These are phyloP conservation scores for Cucurbita argyrosperma DNA, from an alignment of 306 rosid species.

Conservation along the genomic window DNA sequence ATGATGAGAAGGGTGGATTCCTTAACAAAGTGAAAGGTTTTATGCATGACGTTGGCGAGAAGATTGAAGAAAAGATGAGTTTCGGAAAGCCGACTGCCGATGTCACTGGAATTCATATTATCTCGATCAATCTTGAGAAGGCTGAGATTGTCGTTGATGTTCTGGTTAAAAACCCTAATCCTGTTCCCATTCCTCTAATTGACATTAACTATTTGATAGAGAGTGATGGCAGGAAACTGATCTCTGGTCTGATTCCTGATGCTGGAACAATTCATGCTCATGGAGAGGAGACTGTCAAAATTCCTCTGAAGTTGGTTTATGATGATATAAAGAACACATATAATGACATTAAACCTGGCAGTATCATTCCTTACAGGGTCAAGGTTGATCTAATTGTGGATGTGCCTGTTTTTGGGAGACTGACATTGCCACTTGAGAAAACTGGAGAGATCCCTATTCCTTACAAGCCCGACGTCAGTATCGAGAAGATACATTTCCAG, in stretches of 20 bases:
- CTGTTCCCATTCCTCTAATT: slow-evolving; percentile 75
- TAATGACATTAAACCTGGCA: slow-evolving; percentile 60
- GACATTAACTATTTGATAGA: slow-evolving; percentile 77
- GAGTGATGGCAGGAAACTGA: slow-evolving; percentile 76
- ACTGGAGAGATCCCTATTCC: slow-evolving; percentile 92
- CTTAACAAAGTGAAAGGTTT: slow-evolving; percentile 81
- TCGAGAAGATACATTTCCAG: slow-evolving; percentile 66
- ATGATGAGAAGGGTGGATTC: slow-evolving; percentile 59
- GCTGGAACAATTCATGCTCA: slow-evolving; percentile 81
- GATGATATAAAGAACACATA: slow-evolving; percentile 76
- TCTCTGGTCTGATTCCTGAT: slow-evolving; percentile 88
- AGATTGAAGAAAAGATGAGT: slow-evolving; percentile 73
- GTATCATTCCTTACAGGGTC: slow-evolving; percentile 62
- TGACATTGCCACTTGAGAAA: slow-evolving; percentile 79
- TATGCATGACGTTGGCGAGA: slow-evolving; percentile 88
- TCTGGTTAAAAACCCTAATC: slow-evolving; percentile 80
- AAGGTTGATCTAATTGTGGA: slow-evolving; percentile 78
- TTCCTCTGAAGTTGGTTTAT: slow-evolving; percentile 55
- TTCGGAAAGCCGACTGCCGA: slow-evolving; percentile 93
- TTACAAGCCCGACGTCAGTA: slow-evolving; percentile 80
- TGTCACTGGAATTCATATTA: slow-evolving; percentile 53
- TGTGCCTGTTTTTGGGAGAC: slow-evolving; percentile 73
- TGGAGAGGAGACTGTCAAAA: slow-evolving; percentile 70
- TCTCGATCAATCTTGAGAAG: slow-evolving; percentile 47
- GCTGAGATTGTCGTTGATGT: slow-evolving; percentile 73